Evolutionary conservation across 2,329 filamentous ascomycete genomes (phyloP), one percentile per base, ranked within the genome.

Genomic region (Phialemoniopsis sp.): DNA sequence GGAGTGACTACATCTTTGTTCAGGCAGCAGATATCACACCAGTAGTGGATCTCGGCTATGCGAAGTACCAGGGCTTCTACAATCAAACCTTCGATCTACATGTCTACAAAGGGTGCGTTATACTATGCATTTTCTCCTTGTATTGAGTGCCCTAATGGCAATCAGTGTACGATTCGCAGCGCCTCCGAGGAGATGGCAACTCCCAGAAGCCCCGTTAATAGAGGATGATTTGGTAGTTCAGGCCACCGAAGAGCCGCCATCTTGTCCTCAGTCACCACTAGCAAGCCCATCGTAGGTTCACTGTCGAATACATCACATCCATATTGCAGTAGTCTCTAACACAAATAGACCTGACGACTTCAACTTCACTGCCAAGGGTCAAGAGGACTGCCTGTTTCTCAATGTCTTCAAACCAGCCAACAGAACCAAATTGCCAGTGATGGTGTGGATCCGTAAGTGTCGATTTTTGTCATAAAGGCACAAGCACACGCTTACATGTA

Each of bases 351-450:
- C 34, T 16, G 32, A 40, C 29, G 14, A 28, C 15, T 44, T 41
- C 14, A 39, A 32, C 12, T 18, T 36, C 5, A 10, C 21, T 8
- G 37, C 38, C 31, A 29, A 29, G 13, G 44, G 40, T 3, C 57
- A 59, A 38, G 52, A 53, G 44, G 46, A 73, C 46, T 72, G 69
- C 41, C 58, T 72, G 3, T 72, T 62, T 36, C 55, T 62, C 28
- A 72, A 72, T 41, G 62, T 72, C n/a, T 72, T 60, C 51, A 54
- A 62, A 8, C 68, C 68, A 0, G 50, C 60, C 4, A 53, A 52
- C 13, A 60, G 63, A 4, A 66, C 60, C n/a, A 69, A 69, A 39
- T 51, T 76, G 10, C 73, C 73, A 0, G 72, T 77, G 5, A 71
- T 72, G 57, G 61, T 77, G 7, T 77, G 67, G 51, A 75, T 77